Conservation (phyloP, 768 basidiomycete genomes). For the Russula emetica region DNA sequence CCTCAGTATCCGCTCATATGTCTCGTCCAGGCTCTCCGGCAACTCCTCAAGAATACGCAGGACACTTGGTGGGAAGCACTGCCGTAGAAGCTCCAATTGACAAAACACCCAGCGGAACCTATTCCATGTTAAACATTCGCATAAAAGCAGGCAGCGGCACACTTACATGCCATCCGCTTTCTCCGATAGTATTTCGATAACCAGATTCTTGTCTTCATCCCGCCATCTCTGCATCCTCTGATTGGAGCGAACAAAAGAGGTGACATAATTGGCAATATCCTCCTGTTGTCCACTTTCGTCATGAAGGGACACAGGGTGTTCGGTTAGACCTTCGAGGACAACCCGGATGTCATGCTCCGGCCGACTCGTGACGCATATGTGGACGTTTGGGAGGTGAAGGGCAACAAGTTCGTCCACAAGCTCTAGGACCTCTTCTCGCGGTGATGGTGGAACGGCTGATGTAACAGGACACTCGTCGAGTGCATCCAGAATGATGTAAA, state of each 20-base stretch:
- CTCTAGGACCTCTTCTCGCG: too few relatives aligned
- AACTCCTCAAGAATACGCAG: slow-evolving; percentile 2
- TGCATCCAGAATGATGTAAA: neutral
- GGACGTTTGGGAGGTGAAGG: neutral
- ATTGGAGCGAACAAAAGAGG: neutral
- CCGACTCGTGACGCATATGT: slow-evolving; percentile 12
- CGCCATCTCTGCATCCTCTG: neutral
- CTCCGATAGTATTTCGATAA: neutral
- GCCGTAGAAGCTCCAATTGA: neutral
- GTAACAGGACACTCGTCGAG: too few relatives aligned
- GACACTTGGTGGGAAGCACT: neutral
- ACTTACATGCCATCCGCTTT: neutral
- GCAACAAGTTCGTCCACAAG: too few relatives aligned
- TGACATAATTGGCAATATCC: neutral
- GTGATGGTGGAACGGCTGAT: too few relatives aligned
- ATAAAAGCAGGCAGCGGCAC: too few relatives aligned
- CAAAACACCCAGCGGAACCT: neutral
- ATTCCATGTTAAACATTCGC: too few relatives aligned
- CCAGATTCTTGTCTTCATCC: neutral
- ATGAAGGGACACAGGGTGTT: neutral
- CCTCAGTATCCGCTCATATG: slow-evolving; percentile 7
- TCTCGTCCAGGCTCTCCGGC: slow-evolving; percentile 1
- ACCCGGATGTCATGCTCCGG: slow-evolving; percentile 4
- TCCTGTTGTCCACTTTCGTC: neutral
- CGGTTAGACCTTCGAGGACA: neutral